Evolutionary conservation across 169 alveolate species (phyloP).

Genomic region (Babesia sp.): DNA sequence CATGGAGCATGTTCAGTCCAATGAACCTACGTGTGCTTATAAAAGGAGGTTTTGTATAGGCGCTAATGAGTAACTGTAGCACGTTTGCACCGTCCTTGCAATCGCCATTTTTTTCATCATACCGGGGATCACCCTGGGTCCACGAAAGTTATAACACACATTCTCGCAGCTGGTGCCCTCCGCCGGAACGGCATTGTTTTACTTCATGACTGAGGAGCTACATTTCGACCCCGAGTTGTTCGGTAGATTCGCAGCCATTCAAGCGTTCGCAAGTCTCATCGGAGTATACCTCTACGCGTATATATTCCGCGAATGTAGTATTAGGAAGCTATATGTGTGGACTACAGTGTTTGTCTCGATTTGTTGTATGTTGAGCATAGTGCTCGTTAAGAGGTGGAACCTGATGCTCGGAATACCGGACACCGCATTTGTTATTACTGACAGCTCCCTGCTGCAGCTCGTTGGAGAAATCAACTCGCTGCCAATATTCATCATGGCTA

Average conservation of each 20-base stretch:
- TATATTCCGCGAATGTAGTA: slow-evolving; percentile 71
- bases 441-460: slow-evolving; percentile 78
- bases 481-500: slow-evolving; percentile 84
- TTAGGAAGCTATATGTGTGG: slow-evolving; percentile 72
- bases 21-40: too few relatives aligned
- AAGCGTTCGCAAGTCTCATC: slow-evolving; percentile 79
- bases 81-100: too few relatives aligned
- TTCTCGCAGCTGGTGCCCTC: slow-evolving; percentile 82
- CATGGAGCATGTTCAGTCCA: too few relatives aligned
- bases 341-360: slow-evolving; percentile 79
- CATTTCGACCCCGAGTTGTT: slow-evolving; percentile 81
- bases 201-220: slow-evolving; percentile 84
- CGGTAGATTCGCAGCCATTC: slow-evolving; percentile 83
- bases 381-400: slow-evolving; percentile 80
- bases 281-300: slow-evolving; percentile 75
- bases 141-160: too few relatives aligned
- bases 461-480: slow-evolving; percentile 81
- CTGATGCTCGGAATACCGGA: slow-evolving; percentile 76
- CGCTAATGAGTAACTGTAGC: too few relatives aligned
- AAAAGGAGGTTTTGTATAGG: too few relatives aligned
- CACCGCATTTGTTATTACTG: slow-evolving; percentile 82
- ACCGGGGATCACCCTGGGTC: too few relatives aligned
- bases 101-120: too few relatives aligned
- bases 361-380: slow-evolving; percentile 75
- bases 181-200: slow-evolving; percentile 84